Base-by-base conservation (phyloP, 2,329 filamentous ascomycete genomes). In the Ceratocystis alfenasii region DNA sequence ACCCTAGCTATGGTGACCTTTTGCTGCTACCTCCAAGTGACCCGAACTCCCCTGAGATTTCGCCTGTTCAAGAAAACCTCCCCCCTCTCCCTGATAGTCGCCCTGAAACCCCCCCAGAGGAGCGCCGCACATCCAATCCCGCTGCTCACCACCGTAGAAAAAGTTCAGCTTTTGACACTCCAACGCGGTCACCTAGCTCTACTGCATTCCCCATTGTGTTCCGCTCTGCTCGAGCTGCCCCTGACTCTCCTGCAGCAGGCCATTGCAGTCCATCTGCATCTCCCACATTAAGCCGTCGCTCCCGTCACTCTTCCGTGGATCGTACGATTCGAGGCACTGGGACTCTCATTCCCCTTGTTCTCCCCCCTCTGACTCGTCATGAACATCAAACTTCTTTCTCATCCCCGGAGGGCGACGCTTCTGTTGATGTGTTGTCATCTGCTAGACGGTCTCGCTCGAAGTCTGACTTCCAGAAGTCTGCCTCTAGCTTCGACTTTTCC, bases 1-100 rank as follows among this genome's bases (percentile, higher is more conserved):
- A 87, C 72, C 85, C 85, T 48, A 80, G 83, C 69, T 85, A 85
- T 75, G 82, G 83, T 68, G 85, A 87, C 72, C 75, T 87, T 62
- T 78, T 87, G 66, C 83, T 83, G 46, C 75, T 87, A 48, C 85
- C 85, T 64, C 84, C 84, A 41, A 86, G 83, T 72, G 77, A 78
- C 68, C 79, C 83, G 67, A 76, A 76, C 50, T 81, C 81, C 63
- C 82, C 81, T 30, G 71, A 74, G 44, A 59, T 59, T n/a, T 25
- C 6, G 7, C 69, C 72, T 50, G 68, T 69, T 3, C 69, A 70
- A 1, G 74, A 75, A 2, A 73, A 78, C 45, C 50, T 65, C 12
- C 83, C 83, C 2, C 71, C 76, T 65, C 76, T 87, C 22, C 84
- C 84, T 33, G 82, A 83, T 25, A 87, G 83, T 71, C 80, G 83